Evolutionary conservation across 1,284 basidiomycete genomes (phyloP).

Genomic region (Fomitopsis pinicola): DNA sequence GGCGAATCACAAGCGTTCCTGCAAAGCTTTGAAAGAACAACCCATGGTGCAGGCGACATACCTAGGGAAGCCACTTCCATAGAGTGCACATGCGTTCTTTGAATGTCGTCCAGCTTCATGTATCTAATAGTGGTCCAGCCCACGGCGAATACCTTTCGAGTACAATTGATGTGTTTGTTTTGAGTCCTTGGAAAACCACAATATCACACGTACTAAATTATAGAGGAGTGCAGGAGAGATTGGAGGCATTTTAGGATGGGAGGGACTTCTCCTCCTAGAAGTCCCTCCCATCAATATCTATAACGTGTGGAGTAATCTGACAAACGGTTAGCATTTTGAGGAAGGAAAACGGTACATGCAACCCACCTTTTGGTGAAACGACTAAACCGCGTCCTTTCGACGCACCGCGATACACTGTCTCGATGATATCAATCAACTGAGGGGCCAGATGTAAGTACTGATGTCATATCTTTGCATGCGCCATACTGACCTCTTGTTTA

Average conservation of each 20-base stretch:
- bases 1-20: slow-evolving; percentile 12
- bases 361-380: slow-evolving; percentile 89
- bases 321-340: slow-evolving; percentile 3
- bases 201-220: no score
- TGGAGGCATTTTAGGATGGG: no score
- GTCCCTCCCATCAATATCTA: slow-evolving; percentile 49
- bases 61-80: not conserved
- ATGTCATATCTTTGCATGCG: not conserved
- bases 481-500: slow-evolving; percentile 81
- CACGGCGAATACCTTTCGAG: no score
- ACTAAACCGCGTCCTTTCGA: slow-evolving; percentile 98
- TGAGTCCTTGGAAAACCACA: no score
- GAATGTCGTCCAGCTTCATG: no score
- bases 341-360: not conserved
- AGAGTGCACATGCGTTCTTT: not conserved
- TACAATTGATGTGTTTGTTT: no score
- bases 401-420: slow-evolving; percentile 97
- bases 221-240: no score
- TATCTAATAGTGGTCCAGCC: no score
- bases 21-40: not conserved
- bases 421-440: slow-evolving; percentile 95
- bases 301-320: slow-evolving; percentile 83
- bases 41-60: not conserved
- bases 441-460: slow-evolving; percentile 5
- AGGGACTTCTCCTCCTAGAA: no score